Conservation (phyloP, 2,329 filamentous ascomycete species). For the Colletotrichum karsti region DNA sequence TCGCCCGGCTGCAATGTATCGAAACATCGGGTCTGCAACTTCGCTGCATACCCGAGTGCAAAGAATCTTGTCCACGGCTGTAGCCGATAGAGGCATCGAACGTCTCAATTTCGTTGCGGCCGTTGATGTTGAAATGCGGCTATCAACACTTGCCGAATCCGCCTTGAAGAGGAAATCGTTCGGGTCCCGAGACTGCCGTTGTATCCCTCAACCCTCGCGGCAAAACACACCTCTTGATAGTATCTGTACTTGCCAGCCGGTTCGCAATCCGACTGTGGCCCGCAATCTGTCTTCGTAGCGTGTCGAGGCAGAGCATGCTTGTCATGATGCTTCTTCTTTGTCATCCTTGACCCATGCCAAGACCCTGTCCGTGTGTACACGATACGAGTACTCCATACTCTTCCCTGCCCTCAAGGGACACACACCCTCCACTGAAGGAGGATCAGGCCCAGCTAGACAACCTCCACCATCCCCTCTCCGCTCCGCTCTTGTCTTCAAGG, state of each 20-base stretch:
- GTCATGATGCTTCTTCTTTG: constrained; percentile 8
- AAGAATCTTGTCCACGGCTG: not conserved
- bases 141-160: not conserved
- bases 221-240: not conserved
- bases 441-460: not conserved
- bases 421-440: not conserved
- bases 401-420: not conserved
- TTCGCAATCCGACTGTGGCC: not conserved
- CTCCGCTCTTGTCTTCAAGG: constrained; percentile 2
- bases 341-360: constrained; percentile 19
- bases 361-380: not conserved
- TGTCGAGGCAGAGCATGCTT: not conserved
- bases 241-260: constrained; percentile 12
- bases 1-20: not conserved
- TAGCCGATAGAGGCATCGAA: not conserved
- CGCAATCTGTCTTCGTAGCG: not conserved
- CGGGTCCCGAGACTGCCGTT: not conserved
- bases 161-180: not conserved
- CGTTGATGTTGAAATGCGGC: not conserved
- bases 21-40: not conserved
- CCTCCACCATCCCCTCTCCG: not conserved
- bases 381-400: not conserved
- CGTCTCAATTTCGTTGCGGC: not conserved
- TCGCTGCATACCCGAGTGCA: no score
- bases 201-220: not conserved